Base-by-base conservation (phyloP, 2,329 filamentous ascomycete genomes). In the Rosellinia necatrix region DNA sequence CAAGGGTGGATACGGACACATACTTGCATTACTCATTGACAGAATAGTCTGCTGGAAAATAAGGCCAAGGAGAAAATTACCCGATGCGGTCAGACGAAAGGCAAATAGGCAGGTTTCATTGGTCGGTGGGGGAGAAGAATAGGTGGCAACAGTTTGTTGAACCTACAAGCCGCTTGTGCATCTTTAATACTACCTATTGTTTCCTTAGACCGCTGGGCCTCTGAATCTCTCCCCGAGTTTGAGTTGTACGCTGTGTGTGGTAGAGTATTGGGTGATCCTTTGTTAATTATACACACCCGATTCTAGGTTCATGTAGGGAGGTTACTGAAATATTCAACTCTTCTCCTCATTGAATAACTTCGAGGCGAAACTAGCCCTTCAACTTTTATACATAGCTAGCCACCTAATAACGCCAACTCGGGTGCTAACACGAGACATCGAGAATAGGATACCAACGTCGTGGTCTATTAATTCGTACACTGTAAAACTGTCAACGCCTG, bases 391-490 rank as follows among this genome's bases (percentile, higher is more conserved):
- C 38, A 53, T 30, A 29, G 21, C 30, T 40, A 46, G 24, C 21
- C 19, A 27, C 15, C 22, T 35, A 24, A 4, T 13, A 35, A 43
- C 27, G 6, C 15, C 40, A 40, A 25, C 25, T 25, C 10, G 32
- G 21, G 34, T 52, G 42, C 37, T 44, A 55, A 57, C 46, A 51
- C 42, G 47, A 52, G 42, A 13, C 41, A 25, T 27, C 4, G 27
- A 37, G 30, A 53, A 53, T n/a, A n/a, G 10, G 25, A 55, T 52
- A 37, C 56, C 51, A 56, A 49, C 48, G 15, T 35, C 38, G 42
- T 56, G 55, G 55, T 61, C 59, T 61, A 62, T 55, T 62, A 57
- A 38, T 51, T 57, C 49, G 44, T 59, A 58, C 58, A 60, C 21
- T 32, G 35, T 34, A 41, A 48, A 48, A 27, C 44, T 49, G 25